Conservation (phyloP, 1,139 yeast genomes). For the Meyerozyma guilliermondii region DNA sequence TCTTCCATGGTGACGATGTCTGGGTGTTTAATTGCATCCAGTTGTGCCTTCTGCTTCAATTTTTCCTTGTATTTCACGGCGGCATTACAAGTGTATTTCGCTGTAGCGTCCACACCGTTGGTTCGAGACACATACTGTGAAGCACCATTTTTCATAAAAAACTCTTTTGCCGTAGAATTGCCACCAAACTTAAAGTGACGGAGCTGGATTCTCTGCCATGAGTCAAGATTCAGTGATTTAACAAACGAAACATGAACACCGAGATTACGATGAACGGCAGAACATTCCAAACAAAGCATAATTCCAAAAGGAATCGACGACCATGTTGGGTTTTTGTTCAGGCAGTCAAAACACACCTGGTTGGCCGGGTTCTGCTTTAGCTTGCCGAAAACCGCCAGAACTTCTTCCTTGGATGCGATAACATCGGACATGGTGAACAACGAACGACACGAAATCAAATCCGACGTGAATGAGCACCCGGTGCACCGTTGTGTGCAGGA, state of each 20-base stretch:
- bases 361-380: slow-evolving; percentile 66
- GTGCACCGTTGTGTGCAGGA: too few relatives aligned
- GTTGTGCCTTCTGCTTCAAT: slow-evolving; percentile 59
- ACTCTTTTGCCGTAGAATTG: slow-evolving; percentile 79
- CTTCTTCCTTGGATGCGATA: slow-evolving; percentile 61
- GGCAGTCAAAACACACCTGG: slow-evolving; percentile 70
- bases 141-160: slow-evolving; percentile 80
- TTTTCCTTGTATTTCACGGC: slow-evolving; percentile 79
- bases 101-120: slow-evolving; percentile 55
- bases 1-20: slow-evolving; percentile 60
- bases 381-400: slow-evolving; percentile 51
- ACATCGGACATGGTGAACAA: slow-evolving; percentile 37
- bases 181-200: slow-evolving; percentile 93
- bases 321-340: slow-evolving; percentile 50
- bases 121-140: slow-evolving; percentile 49
- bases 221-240: slow-evolving; percentile 84
- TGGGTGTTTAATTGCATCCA: slow-evolving; percentile 68
- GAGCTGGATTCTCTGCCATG: slow-evolving; percentile 84
- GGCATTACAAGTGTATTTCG: slow-evolving; percentile 74
- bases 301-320: slow-evolving; percentile 48
- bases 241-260: slow-evolving; percentile 57
- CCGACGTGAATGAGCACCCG: neutral
- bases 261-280: slow-evolving; percentile 45
- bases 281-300: slow-evolving; percentile 44
- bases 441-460: neutral